Evolutionary conservation across 805 yeast genomes (phyloP).

Genomic region (Metschnikowia baotianmanensis): DNA sequence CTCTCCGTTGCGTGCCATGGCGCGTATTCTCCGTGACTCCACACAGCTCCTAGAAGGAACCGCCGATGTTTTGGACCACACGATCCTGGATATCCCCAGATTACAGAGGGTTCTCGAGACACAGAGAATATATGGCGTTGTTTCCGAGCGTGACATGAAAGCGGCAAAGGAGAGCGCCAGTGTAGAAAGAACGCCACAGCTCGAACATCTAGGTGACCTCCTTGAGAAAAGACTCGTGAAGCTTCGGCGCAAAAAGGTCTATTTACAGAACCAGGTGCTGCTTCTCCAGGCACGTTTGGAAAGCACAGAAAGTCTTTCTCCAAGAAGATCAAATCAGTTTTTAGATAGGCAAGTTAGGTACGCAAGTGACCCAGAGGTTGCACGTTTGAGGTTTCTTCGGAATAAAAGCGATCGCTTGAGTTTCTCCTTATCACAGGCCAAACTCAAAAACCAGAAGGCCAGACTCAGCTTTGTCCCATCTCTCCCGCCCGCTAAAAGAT

Average conservation of each 20-base stretch:
- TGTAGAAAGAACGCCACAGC: conserved; percentile 42
- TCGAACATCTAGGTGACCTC: conserved; percentile 28
- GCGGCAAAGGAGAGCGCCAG: conserved; percentile 32
- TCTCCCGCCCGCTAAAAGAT: conserved; percentile 13
- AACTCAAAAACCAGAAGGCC: conserved; percentile 16
- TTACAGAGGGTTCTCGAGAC: conserved; percentile 42
- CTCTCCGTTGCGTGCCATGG: not conserved
- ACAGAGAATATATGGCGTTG: conserved; percentile 47
- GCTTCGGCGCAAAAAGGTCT: conserved; percentile 31
- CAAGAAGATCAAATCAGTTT: conserved; percentile 8
- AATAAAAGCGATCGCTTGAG: conserved; percentile 45
- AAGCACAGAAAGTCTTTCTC: conserved; percentile 15
- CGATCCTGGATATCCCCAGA: conserved; percentile 40
- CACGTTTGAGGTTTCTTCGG: conserved; percentile 37
- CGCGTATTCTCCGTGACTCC: conserved; percentile 21
- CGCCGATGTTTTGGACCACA: conserved; percentile 30
- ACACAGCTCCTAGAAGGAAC: conserved; percentile 33
- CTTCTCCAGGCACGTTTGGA: conserved; percentile 40
- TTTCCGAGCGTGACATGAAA: conserved; percentile 47
- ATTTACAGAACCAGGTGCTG: conserved; percentile 36
- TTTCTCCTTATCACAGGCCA: conserved; percentile 32
- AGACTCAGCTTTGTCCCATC: conserved; percentile 13
- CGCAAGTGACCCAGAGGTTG: conserved; percentile 30
- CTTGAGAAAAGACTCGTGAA: conserved; percentile 33
- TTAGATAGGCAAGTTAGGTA: conserved; percentile 7